Percentiles rank a stretch among this genome's conserved stretches.
phyloP scores from a whole-genome alignment of 805 yeast genomes.

The Hanseniaspora hatyaiensis region DNA sequence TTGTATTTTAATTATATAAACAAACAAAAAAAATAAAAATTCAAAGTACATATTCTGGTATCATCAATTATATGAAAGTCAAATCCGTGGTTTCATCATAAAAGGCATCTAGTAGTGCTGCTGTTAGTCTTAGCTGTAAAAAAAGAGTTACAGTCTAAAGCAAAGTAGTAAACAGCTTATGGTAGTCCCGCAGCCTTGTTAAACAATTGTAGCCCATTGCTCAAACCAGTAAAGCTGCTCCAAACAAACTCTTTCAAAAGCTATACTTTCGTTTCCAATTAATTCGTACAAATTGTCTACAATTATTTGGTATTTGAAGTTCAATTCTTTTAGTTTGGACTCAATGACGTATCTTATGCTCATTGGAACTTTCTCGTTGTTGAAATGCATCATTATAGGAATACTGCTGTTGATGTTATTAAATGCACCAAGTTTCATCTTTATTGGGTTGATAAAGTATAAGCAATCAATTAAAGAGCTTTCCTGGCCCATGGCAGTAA shows the following conservation, averaged over 20 bases:
- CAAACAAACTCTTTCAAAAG: conserved; percentile 16
- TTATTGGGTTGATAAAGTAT: conserved; percentile 14
- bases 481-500: not conserved
- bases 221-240: conserved; percentile 16
- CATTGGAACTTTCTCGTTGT: conserved; percentile 15
- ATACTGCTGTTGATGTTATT: conserved; percentile 6
- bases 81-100: not conserved
- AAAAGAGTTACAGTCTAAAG: no score
- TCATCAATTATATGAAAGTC: no score
- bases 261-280: conserved; percentile 9
- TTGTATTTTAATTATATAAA: not conserved
- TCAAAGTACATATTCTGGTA: no score
- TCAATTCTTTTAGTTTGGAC: conserved; percentile 12
- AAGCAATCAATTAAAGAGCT: conserved; percentile 4
- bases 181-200: not conserved
- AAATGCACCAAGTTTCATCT: conserved; percentile 3
- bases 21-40: not conserved
- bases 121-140: no score
- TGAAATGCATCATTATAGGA: conserved; percentile 16
- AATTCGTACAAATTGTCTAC: conserved; percentile 13
- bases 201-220: conserved; percentile 11
- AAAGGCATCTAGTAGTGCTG: not conserved
- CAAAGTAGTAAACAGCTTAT: not conserved
- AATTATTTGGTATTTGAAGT: conserved; percentile 15
- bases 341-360: conserved; percentile 15